A percentile compares a stretch with the other conserved stretches of the same genome.
These are phyloP conservation scores for Ailanthus altissimus DNA, from an alignment of 345 rosid species.

Conservation along the genomic window DNA sequence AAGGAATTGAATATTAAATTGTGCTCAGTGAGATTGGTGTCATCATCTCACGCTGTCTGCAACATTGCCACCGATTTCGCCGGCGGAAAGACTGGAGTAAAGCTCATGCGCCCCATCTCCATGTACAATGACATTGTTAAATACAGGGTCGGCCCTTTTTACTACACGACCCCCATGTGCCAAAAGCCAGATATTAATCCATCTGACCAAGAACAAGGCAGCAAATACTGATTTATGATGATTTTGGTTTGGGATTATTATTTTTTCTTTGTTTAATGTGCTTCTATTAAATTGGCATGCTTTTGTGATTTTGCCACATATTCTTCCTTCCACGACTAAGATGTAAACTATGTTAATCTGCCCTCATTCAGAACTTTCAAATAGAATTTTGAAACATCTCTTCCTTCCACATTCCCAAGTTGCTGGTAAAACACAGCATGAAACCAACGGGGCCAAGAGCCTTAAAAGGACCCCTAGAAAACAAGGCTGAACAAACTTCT, in stretches of 20 bases:
- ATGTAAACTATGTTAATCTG: too few relatives aligned
- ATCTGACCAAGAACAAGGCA: constrained; percentile 19
- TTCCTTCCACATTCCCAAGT: too few relatives aligned
- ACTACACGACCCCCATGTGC: constrained; percentile 70
- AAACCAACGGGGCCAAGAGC: too few relatives aligned
- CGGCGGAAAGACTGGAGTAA: constrained; percentile 58
- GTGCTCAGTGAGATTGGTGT: constrained; percentile 67
- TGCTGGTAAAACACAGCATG: too few relatives aligned
- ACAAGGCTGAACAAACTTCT: too few relatives aligned
- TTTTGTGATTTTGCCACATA: not conserved
- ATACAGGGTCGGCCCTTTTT: constrained; percentile 53
- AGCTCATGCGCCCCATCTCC: constrained; percentile 45
- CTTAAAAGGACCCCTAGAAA: too few relatives aligned
- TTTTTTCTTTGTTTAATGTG: too few relatives aligned
- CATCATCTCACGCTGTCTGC: constrained; percentile 64
- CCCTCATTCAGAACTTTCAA: too few relatives aligned
- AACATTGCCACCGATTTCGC: constrained; percentile 63
- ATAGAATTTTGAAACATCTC: too few relatives aligned
- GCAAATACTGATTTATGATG: constrained; percentile 28
- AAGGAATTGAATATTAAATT: constrained; percentile 42
- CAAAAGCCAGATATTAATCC: constrained; percentile 46
- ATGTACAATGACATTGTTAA: constrained; percentile 48
- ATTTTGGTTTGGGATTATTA: too few relatives aligned
- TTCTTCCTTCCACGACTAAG: too few relatives aligned
- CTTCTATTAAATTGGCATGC: not conserved